Evolutionary conservation across 2,329 filamentous ascomycete species (phyloP), one percentile per base, ranked within the genome.

Genomic region (Fusarium goolgardi): DNA sequence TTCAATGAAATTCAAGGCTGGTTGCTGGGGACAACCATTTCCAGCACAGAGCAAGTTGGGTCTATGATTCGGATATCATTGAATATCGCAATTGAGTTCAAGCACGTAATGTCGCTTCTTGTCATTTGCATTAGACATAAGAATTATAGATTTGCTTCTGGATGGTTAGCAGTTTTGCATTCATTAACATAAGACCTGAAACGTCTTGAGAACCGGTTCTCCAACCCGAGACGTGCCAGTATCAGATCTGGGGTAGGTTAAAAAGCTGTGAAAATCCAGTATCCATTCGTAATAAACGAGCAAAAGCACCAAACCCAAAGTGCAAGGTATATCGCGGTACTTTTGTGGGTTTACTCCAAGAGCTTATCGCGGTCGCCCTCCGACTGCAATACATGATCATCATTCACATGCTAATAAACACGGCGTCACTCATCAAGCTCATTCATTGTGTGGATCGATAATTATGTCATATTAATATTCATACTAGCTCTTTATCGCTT

Each of bases 21-120:
- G 67, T 70, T 70, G 67, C 67, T 53, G 45, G 44, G 67, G 67
- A 70, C 67, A 68, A 65, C 67, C 37, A 40, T 52, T 37, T 47
- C 46, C 52, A 46, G 13, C 45, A 35, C 27, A 63, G 32, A 39
- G 8, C 13, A 51, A 21, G n/a, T 51, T 18, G 34, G 6, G 18
- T 39, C 15, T 51, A 21, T 51, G 34, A 40, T 51, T 51, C 47
- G 13, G 15, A 39, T 51, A 23, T 16, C n/a, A 5, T 40, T n/a
- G n/a, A 51, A 20, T 18, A 21, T 39, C 23, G 5, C 4, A 27
- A 40, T 49, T 18, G n/a, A 15, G 13, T 20, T 45, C 6, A 7
- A 11, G 43, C 16, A 13, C 21, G 25, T 4, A 13, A 31, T 20
- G 13, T 16, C n/a, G 5, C 15, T 31, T 16, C 6, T 31, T 45